A percentile compares a stretch with the other conserved stretches of the same genome.
These are phyloP conservation scores for Arthrobotrys iridis DNA, from an alignment of 2,329 filamentous ascomycete species.

Conservation along the genomic window DNA sequence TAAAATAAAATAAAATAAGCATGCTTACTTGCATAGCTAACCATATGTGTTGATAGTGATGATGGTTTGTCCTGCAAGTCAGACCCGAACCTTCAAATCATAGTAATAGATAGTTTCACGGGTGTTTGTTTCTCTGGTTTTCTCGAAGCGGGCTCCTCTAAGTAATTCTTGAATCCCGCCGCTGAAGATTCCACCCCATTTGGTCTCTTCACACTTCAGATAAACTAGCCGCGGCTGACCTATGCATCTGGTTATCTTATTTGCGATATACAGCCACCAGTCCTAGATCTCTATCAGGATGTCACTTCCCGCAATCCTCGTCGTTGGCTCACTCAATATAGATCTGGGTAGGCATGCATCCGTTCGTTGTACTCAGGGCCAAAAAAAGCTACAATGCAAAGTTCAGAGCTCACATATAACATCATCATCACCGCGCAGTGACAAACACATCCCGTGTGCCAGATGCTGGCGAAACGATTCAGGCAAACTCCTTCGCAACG, in stretches of 20 bases:
- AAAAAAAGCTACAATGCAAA: not conserved
- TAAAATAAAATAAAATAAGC: no score
- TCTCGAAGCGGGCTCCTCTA: not conserved
- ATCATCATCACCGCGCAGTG: constrained; percentile 63
- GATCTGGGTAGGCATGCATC: constrained; percentile 69
- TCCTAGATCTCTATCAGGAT: constrained; percentile 32
- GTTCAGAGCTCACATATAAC: not conserved
- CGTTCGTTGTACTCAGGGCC: not conserved
- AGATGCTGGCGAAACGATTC: constrained; percentile 85
- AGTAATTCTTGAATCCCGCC: not conserved
- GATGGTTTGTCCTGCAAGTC: no score
- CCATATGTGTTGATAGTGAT: no score
- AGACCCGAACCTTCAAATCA: no score
- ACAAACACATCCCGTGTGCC: constrained; percentile 87
- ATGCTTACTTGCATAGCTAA: no score
- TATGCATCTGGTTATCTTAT: not conserved
- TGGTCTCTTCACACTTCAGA: not conserved
- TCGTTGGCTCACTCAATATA: constrained; percentile 93
- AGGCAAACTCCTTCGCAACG: constrained; percentile 78
- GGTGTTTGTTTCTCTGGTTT: not conserved
- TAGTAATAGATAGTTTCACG: not conserved
- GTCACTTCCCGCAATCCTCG: constrained; percentile 69
- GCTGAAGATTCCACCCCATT: not conserved
- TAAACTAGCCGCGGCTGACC: constrained; percentile 23
- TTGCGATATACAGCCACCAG: not conserved